These are phyloP conservation scores for Mycena leptocephala DNA, from an alignment of 768 basidiomycete species.

Conservation along the genomic window DNA sequence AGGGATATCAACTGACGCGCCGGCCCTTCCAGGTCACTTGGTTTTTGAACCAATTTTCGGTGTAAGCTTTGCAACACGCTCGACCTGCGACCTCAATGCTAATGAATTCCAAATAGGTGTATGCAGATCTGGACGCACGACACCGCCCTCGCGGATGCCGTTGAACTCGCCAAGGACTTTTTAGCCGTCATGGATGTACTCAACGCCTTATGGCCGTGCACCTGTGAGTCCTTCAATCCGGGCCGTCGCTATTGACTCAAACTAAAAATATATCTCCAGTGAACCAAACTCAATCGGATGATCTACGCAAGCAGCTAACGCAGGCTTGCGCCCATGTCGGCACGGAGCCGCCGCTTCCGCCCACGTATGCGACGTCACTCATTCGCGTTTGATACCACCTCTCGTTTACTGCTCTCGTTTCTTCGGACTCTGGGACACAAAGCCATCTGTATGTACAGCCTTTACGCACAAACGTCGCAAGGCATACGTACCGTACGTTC, in stretches of 20 bases:
- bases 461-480: neutral
- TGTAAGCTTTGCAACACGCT: conserved; percentile 61
- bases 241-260: neutral
- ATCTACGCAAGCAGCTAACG: conserved; percentile 25
- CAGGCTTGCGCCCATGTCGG: conserved; percentile 25
- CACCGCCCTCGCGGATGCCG: conserved; percentile 19
- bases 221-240: neutral
- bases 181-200: conserved; percentile 29
- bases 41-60: conserved; percentile 78
- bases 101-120: conserved; percentile 15
- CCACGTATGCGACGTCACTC: conserved; percentile 15
- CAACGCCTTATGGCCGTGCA: conserved; percentile 33
- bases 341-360: conserved; percentile 10
- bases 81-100: neutral
- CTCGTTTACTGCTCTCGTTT: neutral
- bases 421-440: neutral
- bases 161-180: conserved; percentile 32
- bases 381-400: neutral
- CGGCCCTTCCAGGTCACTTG: conserved; percentile 82
- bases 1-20: conserved; percentile 73
- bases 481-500: neutral
- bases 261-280: neutral
- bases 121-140: conserved; percentile 38
- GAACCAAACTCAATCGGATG: conserved; percentile 22
- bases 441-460: neutral